These are phyloP conservation scores for Knoxia roxburghii DNA, from an alignment of 257 asterid genomes.

Conservation along the genomic window DNA sequence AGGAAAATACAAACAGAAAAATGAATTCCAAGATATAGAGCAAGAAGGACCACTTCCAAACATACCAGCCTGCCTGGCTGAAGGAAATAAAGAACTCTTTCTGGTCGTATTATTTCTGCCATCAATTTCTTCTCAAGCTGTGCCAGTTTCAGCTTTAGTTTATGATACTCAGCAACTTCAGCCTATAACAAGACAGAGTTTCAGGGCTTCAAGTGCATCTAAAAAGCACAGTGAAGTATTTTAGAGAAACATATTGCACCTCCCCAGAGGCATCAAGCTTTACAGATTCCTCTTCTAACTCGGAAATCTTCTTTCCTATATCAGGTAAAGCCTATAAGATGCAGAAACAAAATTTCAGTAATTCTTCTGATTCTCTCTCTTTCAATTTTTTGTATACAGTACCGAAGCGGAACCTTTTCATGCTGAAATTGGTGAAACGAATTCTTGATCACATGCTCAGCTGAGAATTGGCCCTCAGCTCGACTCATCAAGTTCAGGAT, in stretches of 20 bases:
- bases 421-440: slow-evolving; percentile 97
- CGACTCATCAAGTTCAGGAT: slow-evolving; percentile 94
- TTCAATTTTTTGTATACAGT: background rate
- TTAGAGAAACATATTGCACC: slow-evolving; percentile 35
- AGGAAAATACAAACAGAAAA: background rate
- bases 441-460: slow-evolving; percentile 91
- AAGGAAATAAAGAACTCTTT: slow-evolving; percentile 80
- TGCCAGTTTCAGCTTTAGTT: slow-evolving; percentile 68
- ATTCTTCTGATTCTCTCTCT: background rate
- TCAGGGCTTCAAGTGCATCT: slow-evolving; percentile 12
- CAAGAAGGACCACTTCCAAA: slow-evolving; percentile 9
- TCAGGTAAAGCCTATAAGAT: slow-evolving; percentile 76
- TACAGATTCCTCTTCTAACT: slow-evolving; percentile 89
- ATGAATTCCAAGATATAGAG: background rate
- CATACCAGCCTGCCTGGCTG: slow-evolving; percentile 95
- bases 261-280: slow-evolving; percentile 90
- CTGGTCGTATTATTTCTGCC: slow-evolving; percentile 85
- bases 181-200: slow-evolving; percentile 40
- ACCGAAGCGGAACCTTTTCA: slow-evolving; percentile 63
- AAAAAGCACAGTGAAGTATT: slow-evolving; percentile 4
- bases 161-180: slow-evolving; percentile 87
- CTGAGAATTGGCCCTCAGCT: slow-evolving; percentile 96
- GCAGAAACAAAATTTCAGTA: slow-evolving; percentile 10
- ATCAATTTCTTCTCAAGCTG: slow-evolving; percentile 80
- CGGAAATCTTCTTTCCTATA: slow-evolving; percentile 68